Percentiles rank a stretch among this genome's conserved stretches.
These are phyloP conservation scores for Clavispora santaluciae DNA, from an alignment of 805 yeast genomes.

Conservation along the genomic window DNA sequence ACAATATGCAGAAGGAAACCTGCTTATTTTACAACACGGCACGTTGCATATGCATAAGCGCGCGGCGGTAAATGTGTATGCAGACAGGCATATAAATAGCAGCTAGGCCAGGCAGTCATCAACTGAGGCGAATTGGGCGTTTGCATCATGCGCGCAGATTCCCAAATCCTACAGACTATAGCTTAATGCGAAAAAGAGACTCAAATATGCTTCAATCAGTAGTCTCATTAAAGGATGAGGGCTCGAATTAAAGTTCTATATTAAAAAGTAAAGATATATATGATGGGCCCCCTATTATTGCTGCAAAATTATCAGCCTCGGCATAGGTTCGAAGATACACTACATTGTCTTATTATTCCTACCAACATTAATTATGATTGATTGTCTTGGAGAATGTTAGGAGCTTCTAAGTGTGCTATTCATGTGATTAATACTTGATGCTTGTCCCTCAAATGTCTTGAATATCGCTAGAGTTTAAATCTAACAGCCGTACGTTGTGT, in stretches of 20 bases:
- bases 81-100: background rate
- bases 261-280: too few species aligned
- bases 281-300: too few species aligned
- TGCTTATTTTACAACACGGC: constrained; percentile 1
- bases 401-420: too few species aligned
- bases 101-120: background rate
- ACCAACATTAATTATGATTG: background rate
- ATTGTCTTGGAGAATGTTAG: background rate
- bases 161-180: background rate
- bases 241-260: too few species aligned
- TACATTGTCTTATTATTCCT: background rate
- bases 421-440: too few species aligned
- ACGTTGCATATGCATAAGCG: background rate
- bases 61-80: background rate
- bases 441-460: background rate
- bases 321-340: background rate
- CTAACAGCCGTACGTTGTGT: background rate
- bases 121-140: background rate
- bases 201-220: too few species aligned
- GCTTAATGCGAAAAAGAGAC: too few species aligned
- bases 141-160: background rate
- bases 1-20: background rate
- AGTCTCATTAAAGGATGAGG: too few species aligned
- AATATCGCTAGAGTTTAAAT: background rate
- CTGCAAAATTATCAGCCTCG: background rate